Evolutionary conservation across 179 eudicot species (phyloP).

Genomic region (Nepenthes alata): DNA sequence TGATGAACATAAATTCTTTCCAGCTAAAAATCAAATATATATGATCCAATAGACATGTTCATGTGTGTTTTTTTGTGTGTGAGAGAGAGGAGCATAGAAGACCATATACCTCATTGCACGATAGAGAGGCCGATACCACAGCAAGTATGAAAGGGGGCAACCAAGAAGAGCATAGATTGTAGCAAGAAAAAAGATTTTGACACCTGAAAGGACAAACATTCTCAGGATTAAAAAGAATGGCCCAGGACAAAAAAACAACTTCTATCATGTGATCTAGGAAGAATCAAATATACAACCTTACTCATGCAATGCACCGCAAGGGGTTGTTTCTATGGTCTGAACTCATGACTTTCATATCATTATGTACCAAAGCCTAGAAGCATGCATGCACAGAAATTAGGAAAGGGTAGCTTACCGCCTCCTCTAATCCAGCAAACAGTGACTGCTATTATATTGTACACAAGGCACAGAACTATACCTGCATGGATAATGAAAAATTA

Average conservation of each 20-base stretch:
- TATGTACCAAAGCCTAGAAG: too few relatives aligned
- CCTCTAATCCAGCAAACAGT: conserved; percentile 75
- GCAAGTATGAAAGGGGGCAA: conserved; percentile 65
- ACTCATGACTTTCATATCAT: too few relatives aligned
- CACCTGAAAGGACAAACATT: conserved; percentile 35
- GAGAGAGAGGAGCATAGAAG: neutral
- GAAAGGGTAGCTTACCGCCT: conserved; percentile 49
- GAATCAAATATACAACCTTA: too few relatives aligned
- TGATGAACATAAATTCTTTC: too few relatives aligned
- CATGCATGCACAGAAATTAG: neutral
- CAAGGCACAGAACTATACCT: conserved; percentile 80
- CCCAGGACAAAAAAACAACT: neutral
- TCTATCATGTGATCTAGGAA: neutral
- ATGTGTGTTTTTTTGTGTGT: too few relatives aligned
- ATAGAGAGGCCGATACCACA: conserved; percentile 96
- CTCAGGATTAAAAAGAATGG: neutral
- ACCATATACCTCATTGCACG: conserved; percentile 83
- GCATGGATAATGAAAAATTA: conserved; percentile 17
- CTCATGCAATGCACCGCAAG: too few relatives aligned
- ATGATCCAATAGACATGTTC: too few relatives aligned
- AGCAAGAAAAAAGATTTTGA: conserved; percentile 77
- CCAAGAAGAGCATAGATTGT: conserved; percentile 74
- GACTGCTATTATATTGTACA: conserved; percentile 70
- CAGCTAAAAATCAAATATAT: too few relatives aligned
- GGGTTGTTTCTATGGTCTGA: too few relatives aligned